Percentiles rank a stretch among this genome's conserved stretches.
phyloP scores from a whole-genome alignment of 2,329 filamentous ascomycete genomes.

The Ophiostoma ulmi region DNA sequence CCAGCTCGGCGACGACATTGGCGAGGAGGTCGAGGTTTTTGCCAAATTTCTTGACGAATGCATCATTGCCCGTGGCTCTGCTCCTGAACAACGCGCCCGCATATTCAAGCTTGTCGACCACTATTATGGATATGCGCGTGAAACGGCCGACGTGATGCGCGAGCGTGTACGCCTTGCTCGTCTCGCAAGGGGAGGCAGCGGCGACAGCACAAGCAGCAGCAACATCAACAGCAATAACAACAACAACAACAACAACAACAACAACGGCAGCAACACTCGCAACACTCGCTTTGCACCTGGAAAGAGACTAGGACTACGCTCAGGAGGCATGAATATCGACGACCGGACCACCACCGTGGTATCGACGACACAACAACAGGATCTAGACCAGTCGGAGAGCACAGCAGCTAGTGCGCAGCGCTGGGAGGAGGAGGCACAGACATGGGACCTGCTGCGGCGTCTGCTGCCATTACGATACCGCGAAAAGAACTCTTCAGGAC shows the following conservation, averaged over 20 bases:
- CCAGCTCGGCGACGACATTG: constrained; percentile 44
- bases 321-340: constrained; percentile 52
- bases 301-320: constrained; percentile 15
- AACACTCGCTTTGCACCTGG: not conserved
- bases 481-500: constrained; percentile 34
- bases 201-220: constrained; percentile 23
- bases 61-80: constrained; percentile 44
- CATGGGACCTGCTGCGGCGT: constrained; percentile 79
- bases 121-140: constrained; percentile 55
- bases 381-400: not conserved
- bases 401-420: constrained; percentile 48
- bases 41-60: constrained; percentile 77
- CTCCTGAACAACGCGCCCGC: constrained; percentile 55
- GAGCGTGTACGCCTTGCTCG: constrained; percentile 36
- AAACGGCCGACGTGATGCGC: constrained; percentile 42
- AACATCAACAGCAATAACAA: constrained; percentile 15
- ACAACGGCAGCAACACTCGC: constrained; percentile 11
- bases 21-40: constrained; percentile 80
- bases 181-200: constrained; percentile 28
- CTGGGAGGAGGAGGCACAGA: constrained; percentile 79
- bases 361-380: constrained; percentile 27
- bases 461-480: constrained; percentile 67
- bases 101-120: constrained; percentile 63
- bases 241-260: constrained; percentile 17
- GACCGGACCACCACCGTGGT: constrained; percentile 37